Evolutionary conservation across 495 filamentous ascomycete genomes (phyloP).

Genomic region (Penicillium desertorum): DNA sequence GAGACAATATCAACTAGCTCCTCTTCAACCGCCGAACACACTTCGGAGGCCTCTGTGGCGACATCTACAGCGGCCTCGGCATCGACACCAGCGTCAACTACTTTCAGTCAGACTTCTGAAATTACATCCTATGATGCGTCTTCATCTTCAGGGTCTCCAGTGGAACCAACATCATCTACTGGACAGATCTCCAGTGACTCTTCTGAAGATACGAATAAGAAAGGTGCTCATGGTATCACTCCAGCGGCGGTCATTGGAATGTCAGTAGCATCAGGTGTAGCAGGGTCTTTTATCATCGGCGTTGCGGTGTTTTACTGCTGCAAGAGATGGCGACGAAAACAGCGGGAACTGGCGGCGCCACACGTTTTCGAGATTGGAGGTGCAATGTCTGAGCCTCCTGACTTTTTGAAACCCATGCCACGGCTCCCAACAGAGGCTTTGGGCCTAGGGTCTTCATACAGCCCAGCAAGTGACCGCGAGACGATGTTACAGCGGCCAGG

Average conservation of each 20-base stretch:
- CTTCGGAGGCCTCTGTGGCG: not conserved
- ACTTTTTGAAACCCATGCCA: constrained; percentile 31
- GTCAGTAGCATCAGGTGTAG: constrained; percentile 42
- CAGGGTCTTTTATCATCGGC: constrained; percentile 41
- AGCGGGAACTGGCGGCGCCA: constrained; percentile 16
- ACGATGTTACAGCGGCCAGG: constrained; percentile 17
- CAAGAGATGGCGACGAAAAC: constrained; percentile 32
- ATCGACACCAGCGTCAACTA: constrained; percentile 7
- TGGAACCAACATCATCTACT: not conserved
- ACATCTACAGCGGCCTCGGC: constrained; percentile 7
- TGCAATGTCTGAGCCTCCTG: constrained; percentile 42
- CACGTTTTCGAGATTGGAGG: constrained; percentile 48
- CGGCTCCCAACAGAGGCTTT: constrained; percentile 17
- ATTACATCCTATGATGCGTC: constrained; percentile 3
- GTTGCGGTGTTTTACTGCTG: constrained; percentile 39
- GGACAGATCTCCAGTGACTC: not conserved
- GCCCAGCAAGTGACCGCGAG: not conserved
- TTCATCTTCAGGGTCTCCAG: not conserved
- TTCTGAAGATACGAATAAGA: constrained; percentile 10
- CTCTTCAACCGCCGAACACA: constrained; percentile 3
- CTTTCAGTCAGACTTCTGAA: constrained; percentile 3
- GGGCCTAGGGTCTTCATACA: constrained; percentile 13
- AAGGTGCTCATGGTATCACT: constrained; percentile 25
- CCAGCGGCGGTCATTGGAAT: constrained; percentile 43
- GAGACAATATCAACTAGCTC: constrained; percentile 10